Conservation (phyloP, 2,329 filamentous ascomycete species). For the Macrophomina tecta region DNA sequence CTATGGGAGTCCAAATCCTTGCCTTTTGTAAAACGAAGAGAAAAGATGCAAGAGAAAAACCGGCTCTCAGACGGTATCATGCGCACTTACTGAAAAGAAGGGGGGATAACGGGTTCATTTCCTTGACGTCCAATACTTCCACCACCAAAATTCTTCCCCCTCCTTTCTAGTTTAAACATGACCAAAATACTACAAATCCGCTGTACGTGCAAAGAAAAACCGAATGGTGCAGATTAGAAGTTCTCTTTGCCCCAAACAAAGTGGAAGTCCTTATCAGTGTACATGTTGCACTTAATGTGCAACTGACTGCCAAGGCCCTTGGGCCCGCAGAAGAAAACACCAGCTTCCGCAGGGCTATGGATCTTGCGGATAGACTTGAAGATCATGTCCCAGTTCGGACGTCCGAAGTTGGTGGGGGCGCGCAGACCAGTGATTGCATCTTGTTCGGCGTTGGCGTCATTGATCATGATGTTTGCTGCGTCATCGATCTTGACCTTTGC, state of each 20-base stretch:
- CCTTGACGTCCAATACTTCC: background rate
- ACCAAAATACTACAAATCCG: background rate
- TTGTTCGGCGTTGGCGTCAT: conserved; percentile 82
- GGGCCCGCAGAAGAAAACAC: conserved; percentile 77
- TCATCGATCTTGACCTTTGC: conserved; percentile 86
- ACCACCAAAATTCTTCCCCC: background rate
- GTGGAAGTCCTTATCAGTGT: conserved; percentile 77
- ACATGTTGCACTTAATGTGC: conserved; percentile 87
- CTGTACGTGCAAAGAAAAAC: background rate
- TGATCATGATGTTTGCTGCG: conserved; percentile 91
- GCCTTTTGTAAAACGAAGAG: background rate
- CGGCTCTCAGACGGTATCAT: conserved; percentile 8
- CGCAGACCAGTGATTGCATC: conserved; percentile 84
- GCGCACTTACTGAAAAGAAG: background rate
- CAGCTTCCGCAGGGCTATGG: conserved; percentile 49
- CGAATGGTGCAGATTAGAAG: conserved; percentile 54
- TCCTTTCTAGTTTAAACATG: background rate
- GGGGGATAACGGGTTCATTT: background rate
- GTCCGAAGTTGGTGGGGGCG: conserved; percentile 82
- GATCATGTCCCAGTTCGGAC: conserved; percentile 90
- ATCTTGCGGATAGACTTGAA: conserved; percentile 84
- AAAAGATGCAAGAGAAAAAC: background rate
- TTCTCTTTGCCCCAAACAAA: conserved; percentile 75
- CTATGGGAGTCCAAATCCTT: background rate
- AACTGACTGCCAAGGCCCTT: conserved; percentile 78